Evolutionary conservation across 225 moss, liverwort and hornwort genomes (phyloP).

Genomic region (Physcomitrellopsis africana): DNA sequence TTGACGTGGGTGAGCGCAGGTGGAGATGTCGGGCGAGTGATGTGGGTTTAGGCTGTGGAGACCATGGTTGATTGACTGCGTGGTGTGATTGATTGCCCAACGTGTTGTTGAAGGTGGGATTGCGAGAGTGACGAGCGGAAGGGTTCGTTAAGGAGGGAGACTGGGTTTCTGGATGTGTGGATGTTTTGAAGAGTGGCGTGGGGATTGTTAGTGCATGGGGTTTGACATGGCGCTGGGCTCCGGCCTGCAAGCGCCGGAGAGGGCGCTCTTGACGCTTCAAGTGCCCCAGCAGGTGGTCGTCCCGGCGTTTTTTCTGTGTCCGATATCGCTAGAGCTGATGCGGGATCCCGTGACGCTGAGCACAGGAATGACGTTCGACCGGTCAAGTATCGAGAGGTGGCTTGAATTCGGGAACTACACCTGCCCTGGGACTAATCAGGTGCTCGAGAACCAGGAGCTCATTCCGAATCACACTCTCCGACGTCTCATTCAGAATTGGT

Average conservation of each 20-base stretch:
- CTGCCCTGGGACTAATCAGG: slow-evolving; percentile 88
- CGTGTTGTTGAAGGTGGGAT: no score
- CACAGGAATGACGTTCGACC: slow-evolving; percentile 96
- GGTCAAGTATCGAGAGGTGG: slow-evolving; percentile 86
- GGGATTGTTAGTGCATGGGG: neutral
- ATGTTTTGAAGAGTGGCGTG: no score
- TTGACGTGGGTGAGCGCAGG: no score
- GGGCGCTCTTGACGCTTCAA: neutral
- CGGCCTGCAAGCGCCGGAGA: slow-evolving; percentile 4
- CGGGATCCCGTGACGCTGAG: slow-evolving; percentile 84
- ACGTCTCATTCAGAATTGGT: slow-evolving; percentile 88
- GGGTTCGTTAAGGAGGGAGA: no score
- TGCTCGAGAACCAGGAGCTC: slow-evolving; percentile 51
- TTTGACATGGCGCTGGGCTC: slow-evolving; percentile 18
- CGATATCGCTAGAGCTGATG: slow-evolving; percentile 92
- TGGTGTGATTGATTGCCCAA: no score
- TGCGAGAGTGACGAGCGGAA: no score
- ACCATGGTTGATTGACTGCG: no score
- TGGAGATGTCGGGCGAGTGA: no score
- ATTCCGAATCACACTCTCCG: slow-evolving; percentile 91
- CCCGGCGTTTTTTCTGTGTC: slow-evolving; percentile 84
- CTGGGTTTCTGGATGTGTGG: no score
- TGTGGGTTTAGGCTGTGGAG: no score
- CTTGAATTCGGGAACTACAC: slow-evolving; percentile 77
- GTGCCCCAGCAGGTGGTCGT: slow-evolving; percentile 33